Evolutionary conservation across 352 stramenopile genomes (phyloP), one percentile per base, ranked within the genome.

Genomic region (Pythium myriotylum): DNA sequence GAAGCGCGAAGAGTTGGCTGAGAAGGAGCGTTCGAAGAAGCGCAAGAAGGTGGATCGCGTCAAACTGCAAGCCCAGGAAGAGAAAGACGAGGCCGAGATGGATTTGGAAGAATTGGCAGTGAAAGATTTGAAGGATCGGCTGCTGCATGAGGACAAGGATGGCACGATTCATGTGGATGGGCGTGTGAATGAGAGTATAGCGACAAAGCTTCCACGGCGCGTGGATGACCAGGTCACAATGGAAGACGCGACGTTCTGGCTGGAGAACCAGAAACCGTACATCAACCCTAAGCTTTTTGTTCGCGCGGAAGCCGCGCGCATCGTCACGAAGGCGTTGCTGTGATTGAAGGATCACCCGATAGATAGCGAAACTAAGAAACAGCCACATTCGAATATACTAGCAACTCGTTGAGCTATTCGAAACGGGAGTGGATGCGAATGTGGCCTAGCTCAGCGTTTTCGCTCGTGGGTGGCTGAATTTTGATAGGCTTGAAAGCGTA

Each of bases 81-180:
- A 91, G 47, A 87, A 87, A 27, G 81, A 94, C 62, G 86, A 95
- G 57, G 81, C 80, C 1, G 86, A 95, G 56, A 92, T 95, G 84
- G 86, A 95, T 48, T 61, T 95, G 1, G 84, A 92, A 26, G 84
- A 95, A 52, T 62, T 95, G 1, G 84, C 86, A 14, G 64, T 86
- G 7, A 94, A 93, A 45, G 86, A 95, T 46, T 51, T 95, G 29
- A 94, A 94, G 59, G 81, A 92, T 49, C 82, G 83, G 12, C 58
- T 95, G 42, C 55, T 94, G 14, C 79, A 84, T 29, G 79, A 95
- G 46, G 84, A 94, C 60, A 89, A 90, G 54, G 72, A 84, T 43
- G 80, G 83, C 23, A 59, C 91, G 5, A 61, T 88, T 16, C 80
- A 78, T 40, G 76, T 94, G 23, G 84, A 92, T 37, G 86, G 86